Percentiles rank a stretch among this genome's conserved stretches.
These are phyloP conservation scores for Helicocarpus griseus DNA, from an alignment of 2,329 filamentous ascomycete species.

Conservation along the genomic window DNA sequence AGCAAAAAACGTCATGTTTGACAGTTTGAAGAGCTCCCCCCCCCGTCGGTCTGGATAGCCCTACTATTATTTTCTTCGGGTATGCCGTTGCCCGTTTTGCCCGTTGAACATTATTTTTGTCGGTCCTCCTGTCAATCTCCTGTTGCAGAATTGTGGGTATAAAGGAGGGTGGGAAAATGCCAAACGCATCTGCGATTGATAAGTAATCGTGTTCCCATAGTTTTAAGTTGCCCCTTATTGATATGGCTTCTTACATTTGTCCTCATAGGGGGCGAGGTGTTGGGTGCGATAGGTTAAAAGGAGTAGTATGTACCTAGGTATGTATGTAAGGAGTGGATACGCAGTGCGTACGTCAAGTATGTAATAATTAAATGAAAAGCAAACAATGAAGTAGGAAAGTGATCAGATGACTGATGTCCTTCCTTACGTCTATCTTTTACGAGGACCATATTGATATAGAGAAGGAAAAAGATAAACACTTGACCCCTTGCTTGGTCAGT, in stretches of 20 bases:
- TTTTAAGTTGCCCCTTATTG: not conserved
- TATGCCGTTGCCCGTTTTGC: too few species aligned
- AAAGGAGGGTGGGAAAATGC: not conserved
- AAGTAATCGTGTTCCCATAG: not conserved
- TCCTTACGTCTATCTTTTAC: not conserved
- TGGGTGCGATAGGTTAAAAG: not conserved
- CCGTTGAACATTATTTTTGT: not conserved
- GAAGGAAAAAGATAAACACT: too few species aligned
- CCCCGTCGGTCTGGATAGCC: too few species aligned
- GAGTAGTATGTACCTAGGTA: not conserved
- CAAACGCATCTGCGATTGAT: not conserved
- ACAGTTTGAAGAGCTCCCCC: too few species aligned
- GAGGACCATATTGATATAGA: too few species aligned
- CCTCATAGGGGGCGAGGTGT: not conserved
- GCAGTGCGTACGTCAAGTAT: too few species aligned
- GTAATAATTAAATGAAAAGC: not conserved
- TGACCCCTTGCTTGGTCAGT: too few species aligned
- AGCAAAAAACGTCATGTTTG: too few species aligned
- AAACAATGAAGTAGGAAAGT: not conserved
- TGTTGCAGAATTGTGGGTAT: not conserved
- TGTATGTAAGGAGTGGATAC: too few species aligned
- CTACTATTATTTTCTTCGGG: not conserved
- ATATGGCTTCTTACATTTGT: not conserved
- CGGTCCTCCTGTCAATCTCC: not conserved
- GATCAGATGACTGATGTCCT: not conserved